These are phyloP conservation scores for Saccharomycopsis sp. DNA, from an alignment of 805 yeast genomes.

Conservation along the genomic window DNA sequence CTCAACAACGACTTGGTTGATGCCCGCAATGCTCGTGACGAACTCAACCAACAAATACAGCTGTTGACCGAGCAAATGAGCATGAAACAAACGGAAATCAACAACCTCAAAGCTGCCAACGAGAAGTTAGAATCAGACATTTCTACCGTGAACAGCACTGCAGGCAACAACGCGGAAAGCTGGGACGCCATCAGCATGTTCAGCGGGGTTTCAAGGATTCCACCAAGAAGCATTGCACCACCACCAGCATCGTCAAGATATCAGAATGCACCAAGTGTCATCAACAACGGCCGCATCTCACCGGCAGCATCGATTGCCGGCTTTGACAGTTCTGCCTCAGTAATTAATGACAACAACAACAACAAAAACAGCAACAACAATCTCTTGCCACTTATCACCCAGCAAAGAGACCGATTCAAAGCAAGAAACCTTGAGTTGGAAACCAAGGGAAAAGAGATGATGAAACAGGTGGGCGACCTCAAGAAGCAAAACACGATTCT, in stretches of 20 bases:
- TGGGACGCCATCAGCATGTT: conserved; percentile 61
- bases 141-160: conserved; percentile 42
- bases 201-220: conserved; percentile 43
- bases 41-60: conserved; percentile 33
- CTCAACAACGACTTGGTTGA: conserved; percentile 63
- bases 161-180: conserved; percentile 33
- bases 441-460: conserved; percentile 59
- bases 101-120: conserved; percentile 38
- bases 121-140: conserved; percentile 67
- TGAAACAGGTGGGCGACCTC: conserved; percentile 45
- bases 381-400: conserved; percentile 78
- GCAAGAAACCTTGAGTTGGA: conserved; percentile 77
- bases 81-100: conserved; percentile 31
- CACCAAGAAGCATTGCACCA: conserved; percentile 31
- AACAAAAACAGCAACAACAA: conserved; percentile 32
- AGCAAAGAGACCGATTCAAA: conserved; percentile 91
- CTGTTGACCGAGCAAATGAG: conserved; percentile 33
- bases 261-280: conserved; percentile 26
- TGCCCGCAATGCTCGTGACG: conserved; percentile 37
- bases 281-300: conserved; percentile 31
- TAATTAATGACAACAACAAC: conserved; percentile 10
- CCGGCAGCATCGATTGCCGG: conserved; percentile 31
- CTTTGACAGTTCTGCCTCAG: conserved; percentile 15
- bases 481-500: conserved; percentile 54
- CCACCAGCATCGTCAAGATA: conserved; percentile 47